Evolutionary conservation across 2,329 filamentous ascomycete genomes (phyloP).

Genomic region (Alternaria sp.): DNA sequence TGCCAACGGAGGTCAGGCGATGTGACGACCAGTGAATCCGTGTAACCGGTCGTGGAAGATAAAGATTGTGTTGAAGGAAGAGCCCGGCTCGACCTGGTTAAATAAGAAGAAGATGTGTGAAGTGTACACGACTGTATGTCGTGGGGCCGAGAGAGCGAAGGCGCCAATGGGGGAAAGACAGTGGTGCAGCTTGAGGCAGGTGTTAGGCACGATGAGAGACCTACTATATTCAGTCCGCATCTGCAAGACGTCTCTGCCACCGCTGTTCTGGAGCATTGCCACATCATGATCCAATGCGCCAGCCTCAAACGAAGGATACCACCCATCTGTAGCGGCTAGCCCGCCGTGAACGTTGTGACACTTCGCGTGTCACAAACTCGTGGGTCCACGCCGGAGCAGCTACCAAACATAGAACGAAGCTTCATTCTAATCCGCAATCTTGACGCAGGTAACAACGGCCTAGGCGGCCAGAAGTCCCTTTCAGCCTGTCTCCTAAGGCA

Average conservation of each 20-base stretch:
- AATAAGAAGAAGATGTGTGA: constrained; percentile 20
- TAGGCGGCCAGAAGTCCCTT: constrained; percentile 26
- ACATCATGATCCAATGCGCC: constrained; percentile 44
- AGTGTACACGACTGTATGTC: constrained; percentile 36
- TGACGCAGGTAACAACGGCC: constrained; percentile 26
- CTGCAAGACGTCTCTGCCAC: constrained; percentile 36
- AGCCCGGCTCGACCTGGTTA: constrained; percentile 44
- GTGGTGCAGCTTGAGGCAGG: constrained; percentile 34
- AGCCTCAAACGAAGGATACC: constrained; percentile 47
- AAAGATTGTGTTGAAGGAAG: constrained; percentile 35
- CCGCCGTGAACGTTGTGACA: constrained; percentile 39
- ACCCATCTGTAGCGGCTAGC: constrained; percentile 46
- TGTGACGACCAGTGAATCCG: constrained; percentile 17
- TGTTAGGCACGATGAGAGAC: constrained; percentile 37
- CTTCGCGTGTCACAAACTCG: constrained; percentile 44
- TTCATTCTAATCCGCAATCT: constrained; percentile 31
- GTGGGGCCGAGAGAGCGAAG: constrained; percentile 29
- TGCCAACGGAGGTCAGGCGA: constrained; percentile 24
- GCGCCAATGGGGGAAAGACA: constrained; percentile 22
- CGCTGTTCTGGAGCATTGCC: constrained; percentile 36
- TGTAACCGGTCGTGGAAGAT: constrained; percentile 25
- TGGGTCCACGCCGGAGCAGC: constrained; percentile 39
- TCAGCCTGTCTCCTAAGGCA: constrained; percentile 34
- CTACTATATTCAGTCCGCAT: constrained; percentile 49
- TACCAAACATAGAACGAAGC: constrained; percentile 41